Percentiles rank a stretch among this genome's conserved stretches.
phyloP scores from a whole-genome alignment of 768 basidiomycete species.

The Mycena amicta region DNA sequence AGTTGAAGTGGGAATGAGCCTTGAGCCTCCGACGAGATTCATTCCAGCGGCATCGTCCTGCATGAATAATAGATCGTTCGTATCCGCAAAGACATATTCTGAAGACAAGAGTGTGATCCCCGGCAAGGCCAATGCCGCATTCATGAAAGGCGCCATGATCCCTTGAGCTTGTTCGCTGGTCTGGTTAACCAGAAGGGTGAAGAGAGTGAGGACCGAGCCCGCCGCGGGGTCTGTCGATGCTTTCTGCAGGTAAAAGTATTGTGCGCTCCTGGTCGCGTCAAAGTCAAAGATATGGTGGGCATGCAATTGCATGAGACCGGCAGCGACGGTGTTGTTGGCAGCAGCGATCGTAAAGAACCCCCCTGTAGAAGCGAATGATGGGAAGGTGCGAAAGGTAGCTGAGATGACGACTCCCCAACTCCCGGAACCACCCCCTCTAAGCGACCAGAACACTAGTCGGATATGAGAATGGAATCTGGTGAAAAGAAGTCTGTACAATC shows the following conservation, averaged over 20 bases:
- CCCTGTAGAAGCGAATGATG: slow-evolving; percentile 32
- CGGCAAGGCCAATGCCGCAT: slow-evolving; percentile 20
- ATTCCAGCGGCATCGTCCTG: slow-evolving; percentile 18
- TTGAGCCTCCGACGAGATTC: slow-evolving; percentile 21
- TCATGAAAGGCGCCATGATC: slow-evolving; percentile 25
- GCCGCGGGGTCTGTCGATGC: background rate
- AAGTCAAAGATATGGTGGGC: slow-evolving; percentile 39
- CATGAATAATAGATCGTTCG: slow-evolving; percentile 19
- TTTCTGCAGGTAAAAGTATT: slow-evolving; percentile 29
- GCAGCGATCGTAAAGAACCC: slow-evolving; percentile 23
- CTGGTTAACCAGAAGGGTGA: slow-evolving; percentile 2
- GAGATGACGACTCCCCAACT: slow-evolving; percentile 42
- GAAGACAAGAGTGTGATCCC: slow-evolving; percentile 12
- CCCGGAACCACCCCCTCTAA: slow-evolving; percentile 33
- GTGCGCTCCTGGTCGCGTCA: slow-evolving; percentile 30
- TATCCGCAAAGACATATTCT: background rate
- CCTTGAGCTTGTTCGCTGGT: slow-evolving; percentile 17
- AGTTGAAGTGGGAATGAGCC: slow-evolving; percentile 18
- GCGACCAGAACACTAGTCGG: slow-evolving; percentile 29
- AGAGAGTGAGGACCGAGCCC: slow-evolving; percentile 26
- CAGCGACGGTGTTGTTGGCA: slow-evolving; percentile 21
- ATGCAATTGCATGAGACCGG: slow-evolving; percentile 31
- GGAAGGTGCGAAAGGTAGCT: slow-evolving; percentile 36
- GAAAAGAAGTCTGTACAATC: slow-evolving; percentile 8
- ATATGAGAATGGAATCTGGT: background rate